Conservation (phyloP, 306 rosid species). For the Pyrus pyrifolia region DNA sequence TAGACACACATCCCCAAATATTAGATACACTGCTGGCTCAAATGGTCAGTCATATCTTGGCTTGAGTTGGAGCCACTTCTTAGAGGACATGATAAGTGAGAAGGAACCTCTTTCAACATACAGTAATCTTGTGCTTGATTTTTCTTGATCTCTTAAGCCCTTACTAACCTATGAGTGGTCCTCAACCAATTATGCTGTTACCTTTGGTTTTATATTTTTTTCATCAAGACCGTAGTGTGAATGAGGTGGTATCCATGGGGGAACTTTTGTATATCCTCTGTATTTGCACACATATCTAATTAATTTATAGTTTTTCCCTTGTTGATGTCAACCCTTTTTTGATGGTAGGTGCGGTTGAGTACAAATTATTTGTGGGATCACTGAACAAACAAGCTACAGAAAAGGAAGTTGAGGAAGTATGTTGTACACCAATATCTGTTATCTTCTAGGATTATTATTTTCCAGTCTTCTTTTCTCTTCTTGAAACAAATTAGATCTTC, state of each 20-base stretch:
- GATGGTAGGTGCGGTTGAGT: slow-evolving; percentile 83
- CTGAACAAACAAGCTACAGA: slow-evolving; percentile 80
- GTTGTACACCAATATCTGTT: slow-evolving; percentile 23
- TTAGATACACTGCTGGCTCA: neutral
- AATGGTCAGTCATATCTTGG: neutral
- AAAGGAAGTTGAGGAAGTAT: slow-evolving; percentile 89
- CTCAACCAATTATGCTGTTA: neutral
- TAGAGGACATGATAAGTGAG: neutral
- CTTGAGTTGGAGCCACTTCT: neutral
- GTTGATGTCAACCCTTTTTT: slow-evolving; percentile 21
- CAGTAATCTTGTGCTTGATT: neutral
- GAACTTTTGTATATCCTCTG: neutral
- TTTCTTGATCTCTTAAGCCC: neutral
- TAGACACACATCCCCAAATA: neutral
- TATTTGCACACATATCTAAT: neutral
- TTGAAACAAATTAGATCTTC: neutral
- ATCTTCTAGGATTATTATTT: slow-evolving; percentile 1
- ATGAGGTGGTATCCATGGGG: neutral
- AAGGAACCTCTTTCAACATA: neutral
- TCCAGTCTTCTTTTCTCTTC: slow-evolving; percentile 5
- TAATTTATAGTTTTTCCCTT: neutral
- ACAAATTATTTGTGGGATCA: slow-evolving; percentile 95
- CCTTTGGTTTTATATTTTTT: neutral
- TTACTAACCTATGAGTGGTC: neutral
- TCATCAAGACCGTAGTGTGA: neutral